A percentile compares a stretch with the other conserved stretches of the same genome.
Evolutionary conservation across 306 rosid species (phyloP).

Genomic region (Lathyrus sativus): DNA sequence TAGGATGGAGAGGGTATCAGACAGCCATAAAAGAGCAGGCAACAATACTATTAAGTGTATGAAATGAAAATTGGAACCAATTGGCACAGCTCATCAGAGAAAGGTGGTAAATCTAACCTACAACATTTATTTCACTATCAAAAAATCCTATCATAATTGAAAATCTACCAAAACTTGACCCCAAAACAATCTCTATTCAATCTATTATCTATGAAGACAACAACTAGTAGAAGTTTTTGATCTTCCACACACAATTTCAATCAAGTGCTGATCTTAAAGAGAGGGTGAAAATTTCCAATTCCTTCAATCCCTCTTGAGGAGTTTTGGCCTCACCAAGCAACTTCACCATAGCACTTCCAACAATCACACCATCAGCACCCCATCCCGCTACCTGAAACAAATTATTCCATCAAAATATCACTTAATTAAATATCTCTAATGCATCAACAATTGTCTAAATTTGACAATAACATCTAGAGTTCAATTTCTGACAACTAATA

Average conservation of each 20-base stretch:
- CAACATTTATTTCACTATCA: too few relatives aligned
- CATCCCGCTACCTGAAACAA: slow-evolving; percentile 68
- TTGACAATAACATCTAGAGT: neutral
- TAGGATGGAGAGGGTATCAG: too few relatives aligned
- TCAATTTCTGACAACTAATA: neutral
- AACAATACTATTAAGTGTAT: too few relatives aligned
- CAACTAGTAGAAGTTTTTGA: slow-evolving; percentile 1
- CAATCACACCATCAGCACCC: slow-evolving; percentile 98
- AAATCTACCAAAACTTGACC: neutral
- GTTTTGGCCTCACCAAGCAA: slow-evolving; percentile 75
- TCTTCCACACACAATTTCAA: slow-evolving; percentile 34
- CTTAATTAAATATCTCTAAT: neutral
- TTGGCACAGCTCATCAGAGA: too few relatives aligned
- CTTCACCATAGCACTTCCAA: slow-evolving; percentile 93
- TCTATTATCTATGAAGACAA: slow-evolving; percentile 30
- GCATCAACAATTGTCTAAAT: neutral
- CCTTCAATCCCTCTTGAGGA: slow-evolving; percentile 86
- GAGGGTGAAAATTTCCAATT: slow-evolving; percentile 57
- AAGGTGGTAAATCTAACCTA: too few relatives aligned
- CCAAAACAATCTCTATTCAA: neutral
- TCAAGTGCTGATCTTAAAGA: slow-evolving; percentile 64
- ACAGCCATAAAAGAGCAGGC: too few relatives aligned
- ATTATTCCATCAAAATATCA: neutral
- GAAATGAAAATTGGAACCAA: neutral
- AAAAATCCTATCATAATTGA: too few relatives aligned